Conservation (phyloP, 1,139 yeast species). For the Candida sojae region DNA sequence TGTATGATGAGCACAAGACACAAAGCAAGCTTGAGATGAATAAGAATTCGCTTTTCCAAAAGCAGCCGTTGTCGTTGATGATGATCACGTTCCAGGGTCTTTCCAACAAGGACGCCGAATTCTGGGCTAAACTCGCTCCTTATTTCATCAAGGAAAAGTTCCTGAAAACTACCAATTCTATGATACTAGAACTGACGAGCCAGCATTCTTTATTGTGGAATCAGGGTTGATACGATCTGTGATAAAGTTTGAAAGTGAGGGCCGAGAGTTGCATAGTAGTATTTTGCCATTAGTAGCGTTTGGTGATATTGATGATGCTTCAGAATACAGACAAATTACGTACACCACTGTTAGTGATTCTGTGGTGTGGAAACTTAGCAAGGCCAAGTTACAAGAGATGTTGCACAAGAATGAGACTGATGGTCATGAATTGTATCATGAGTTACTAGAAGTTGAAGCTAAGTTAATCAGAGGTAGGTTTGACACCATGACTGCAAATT, state of each 20-base stretch:
- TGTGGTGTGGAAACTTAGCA: constrained; percentile 71
- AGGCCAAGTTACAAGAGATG: constrained; percentile 45
- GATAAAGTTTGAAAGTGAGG: constrained; percentile 52
- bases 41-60: constrained; percentile 34
- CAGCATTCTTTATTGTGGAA: constrained; percentile 71
- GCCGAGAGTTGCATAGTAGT: constrained; percentile 68
- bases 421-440: constrained; percentile 63
- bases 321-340: constrained; percentile 41
- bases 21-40: constrained; percentile 30
- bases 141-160: constrained; percentile 52
- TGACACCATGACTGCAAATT: constrained; percentile 68
- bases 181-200: constrained; percentile 40
- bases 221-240: constrained; percentile 73
- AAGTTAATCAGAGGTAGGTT: constrained; percentile 72
- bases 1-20: constrained; percentile 39
- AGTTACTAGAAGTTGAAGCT: constrained; percentile 64
- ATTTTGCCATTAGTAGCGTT: constrained; percentile 88
- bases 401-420: constrained; percentile 32
- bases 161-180: constrained; percentile 53
- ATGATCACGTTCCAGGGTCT: constrained; percentile 72
- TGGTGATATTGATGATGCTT: constrained; percentile 60
- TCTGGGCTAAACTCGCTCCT: constrained; percentile 62
- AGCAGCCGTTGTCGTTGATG: constrained; percentile 68
- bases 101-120: constrained; percentile 58
- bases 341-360: constrained; percentile 56